Conservation (phyloP, 495 filamentous ascomycete species). For the Xanthoparmelia taractica region DNA sequence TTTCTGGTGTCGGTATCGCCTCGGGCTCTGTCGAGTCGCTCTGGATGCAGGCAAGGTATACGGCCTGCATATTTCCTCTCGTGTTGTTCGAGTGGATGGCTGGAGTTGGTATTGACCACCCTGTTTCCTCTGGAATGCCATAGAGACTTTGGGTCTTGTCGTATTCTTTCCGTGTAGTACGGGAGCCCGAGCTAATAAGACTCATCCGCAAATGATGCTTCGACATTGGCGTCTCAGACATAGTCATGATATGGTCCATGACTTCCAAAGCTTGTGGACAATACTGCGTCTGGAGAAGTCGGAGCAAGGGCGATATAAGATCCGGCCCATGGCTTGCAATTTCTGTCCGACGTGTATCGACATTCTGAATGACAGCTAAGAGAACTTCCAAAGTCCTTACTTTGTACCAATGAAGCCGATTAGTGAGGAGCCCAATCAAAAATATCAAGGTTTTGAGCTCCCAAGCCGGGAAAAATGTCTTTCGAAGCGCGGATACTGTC, state of each 20-base stretch:
- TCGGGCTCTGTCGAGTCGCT: conserved; percentile 50
- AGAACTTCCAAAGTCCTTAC: conserved; percentile 85
- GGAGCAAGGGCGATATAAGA: conserved; percentile 84
- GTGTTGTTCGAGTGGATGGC: conserved; percentile 79
- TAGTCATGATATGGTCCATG: conserved; percentile 87
- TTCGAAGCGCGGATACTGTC: conserved; percentile 65
- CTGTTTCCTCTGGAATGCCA: conserved; percentile 89
- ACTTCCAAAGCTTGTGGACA: conserved; percentile 87
- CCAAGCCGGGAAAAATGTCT: conserved; percentile 71
- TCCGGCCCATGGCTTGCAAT: conserved; percentile 89
- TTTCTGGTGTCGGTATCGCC: conserved; percentile 67
- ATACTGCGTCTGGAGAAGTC: conserved; percentile 85
- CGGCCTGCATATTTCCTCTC: conserved; percentile 86
- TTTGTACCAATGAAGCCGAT: conserved; percentile 80
- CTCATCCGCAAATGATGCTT: conserved; percentile 93
- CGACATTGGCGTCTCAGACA: conserved; percentile 88
- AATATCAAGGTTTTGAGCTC: conserved; percentile 83
- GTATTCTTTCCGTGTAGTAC: conserved; percentile 83
- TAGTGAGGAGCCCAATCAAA: conserved; percentile 85
- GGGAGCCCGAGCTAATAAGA: conserved; percentile 76
- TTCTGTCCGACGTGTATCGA: conserved; percentile 88
- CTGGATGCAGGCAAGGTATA: conserved; percentile 79
- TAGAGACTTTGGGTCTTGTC: conserved; percentile 90
- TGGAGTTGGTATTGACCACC: conserved; percentile 93
- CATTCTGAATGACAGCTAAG: conserved; percentile 74